Percentiles rank a stretch among this genome's conserved stretches.
Conservation (phyloP, 306 rosid genomes). For the Clitoria ternatea region DNA sequence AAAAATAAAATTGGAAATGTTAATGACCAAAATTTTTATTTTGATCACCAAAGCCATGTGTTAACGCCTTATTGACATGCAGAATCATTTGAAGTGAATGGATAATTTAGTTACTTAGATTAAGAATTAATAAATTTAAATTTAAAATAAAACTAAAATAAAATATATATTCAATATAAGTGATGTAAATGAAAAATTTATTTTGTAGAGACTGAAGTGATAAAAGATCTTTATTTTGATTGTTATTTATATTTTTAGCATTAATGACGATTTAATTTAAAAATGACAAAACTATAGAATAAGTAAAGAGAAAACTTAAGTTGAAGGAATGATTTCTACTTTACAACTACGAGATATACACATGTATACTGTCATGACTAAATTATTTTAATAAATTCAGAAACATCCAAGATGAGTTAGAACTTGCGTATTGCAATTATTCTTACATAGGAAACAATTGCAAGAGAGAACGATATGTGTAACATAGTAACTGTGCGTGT, state of each 20-base stretch:
- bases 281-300: not conserved
- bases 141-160: no score
- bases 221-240: no score
- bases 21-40: no score
- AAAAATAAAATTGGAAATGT: no score
- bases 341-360: not conserved
- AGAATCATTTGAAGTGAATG: no score
- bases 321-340: not conserved
- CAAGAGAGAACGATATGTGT: not conserved
- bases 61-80: no score
- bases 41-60: no score
- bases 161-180: no score
- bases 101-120: no score
- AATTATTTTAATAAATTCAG: not conserved
- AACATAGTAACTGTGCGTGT: not conserved
- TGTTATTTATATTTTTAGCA: not conserved
- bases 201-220: no score
- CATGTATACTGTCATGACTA: not conserved
- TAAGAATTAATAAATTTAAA: no score
- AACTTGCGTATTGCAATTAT: not conserved
- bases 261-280: not conserved
- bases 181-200: no score
- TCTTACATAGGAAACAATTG: slow-evolving; percentile 11
- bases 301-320: not conserved
- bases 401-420: not conserved